Base-by-base conservation (phyloP, 2,329 filamentous ascomycete species). In the Trichothecium roseum region DNA sequence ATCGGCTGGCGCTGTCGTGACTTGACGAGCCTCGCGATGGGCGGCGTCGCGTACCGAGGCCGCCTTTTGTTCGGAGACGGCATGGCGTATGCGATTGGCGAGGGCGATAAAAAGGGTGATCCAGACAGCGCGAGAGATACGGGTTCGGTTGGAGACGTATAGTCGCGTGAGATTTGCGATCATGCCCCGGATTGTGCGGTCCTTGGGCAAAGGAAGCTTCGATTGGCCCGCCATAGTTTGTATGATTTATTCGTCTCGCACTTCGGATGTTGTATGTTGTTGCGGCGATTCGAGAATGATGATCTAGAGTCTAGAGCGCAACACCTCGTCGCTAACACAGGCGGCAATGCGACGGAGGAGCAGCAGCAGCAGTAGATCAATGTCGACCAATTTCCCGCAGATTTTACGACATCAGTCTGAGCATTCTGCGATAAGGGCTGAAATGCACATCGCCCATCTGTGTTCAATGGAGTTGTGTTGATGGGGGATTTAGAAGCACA, bases 61-160 rank as follows among this genome's bases (percentile, higher is more conserved):
- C 13, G 84, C 84, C 57, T 94, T 94, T 57, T 96, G 91, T 56
- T 95, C 88, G 40, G 83, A 80, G 52, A 96, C 81, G 48, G 89
- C 88, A 72, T 86, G 80, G 49, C 88, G 86, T 37, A 96, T 79
- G 49, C 91, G 86, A 57, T 94, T 88, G 41, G 81, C 69, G 41
- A 94, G 75, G 32, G 85, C 78, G 46, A 89, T 64, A 48, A 89
- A 76, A 46, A 95, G 72, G 18, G 85, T 80, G 42, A 94, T 66
- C 65, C 93, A 94, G 47, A 94, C 76, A 43, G 77, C 78, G 51
- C 84, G 81, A 16, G 85, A 89, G 57, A 94, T 87, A 45, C 76
- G 76, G 34, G 78, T 85, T 47, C 87, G 84, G 60, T 94, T 78
- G 42, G 73, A 69, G 43, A 89, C 69, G 60, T 94, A 94, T 33